Conservation (phyloP, 2,329 filamentous ascomycete species). For the Cercospora citrullina region DNA sequence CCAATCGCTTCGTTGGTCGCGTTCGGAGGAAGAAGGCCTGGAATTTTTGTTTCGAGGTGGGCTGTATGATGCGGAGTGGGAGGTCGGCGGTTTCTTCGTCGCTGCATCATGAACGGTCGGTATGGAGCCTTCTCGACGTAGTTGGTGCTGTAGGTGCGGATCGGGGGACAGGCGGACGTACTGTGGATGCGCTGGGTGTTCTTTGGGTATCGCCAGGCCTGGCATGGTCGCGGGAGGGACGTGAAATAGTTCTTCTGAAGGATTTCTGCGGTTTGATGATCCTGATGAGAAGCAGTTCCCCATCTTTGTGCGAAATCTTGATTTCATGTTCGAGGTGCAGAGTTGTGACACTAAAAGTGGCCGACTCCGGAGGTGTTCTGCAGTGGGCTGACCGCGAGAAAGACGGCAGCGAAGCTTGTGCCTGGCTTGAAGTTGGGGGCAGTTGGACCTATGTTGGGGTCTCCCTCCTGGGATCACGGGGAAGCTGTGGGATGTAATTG, state of each 20-base stretch:
- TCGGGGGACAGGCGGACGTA: slow-evolving; percentile 4
- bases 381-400: background rate
- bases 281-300: slow-evolving; percentile 14
- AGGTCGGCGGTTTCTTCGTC: background rate
- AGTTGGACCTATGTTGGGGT: background rate
- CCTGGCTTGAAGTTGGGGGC: background rate
- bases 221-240: slow-evolving; percentile 8
- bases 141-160: background rate
- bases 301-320: slow-evolving; percentile 8
- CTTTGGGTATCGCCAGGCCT: slow-evolving; percentile 1
- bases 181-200: slow-evolving; percentile 14
- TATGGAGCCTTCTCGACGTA: background rate
- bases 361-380: background rate
- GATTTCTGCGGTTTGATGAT: background rate
- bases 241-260: slow-evolving; percentile 4
- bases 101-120: slow-evolving; percentile 5
- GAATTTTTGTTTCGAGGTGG: background rate
- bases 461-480: background rate
- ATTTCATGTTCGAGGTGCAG: slow-evolving; percentile 4
- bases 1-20: slow-evolving; percentile 6
- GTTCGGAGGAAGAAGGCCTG: background rate
- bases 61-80: background rate
- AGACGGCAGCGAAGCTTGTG: background rate
- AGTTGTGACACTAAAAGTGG: background rate
- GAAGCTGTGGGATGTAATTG: slow-evolving; percentile 5